Evolutionary conservation across 1,139 yeast species (phyloP).

Genomic region (Kodamaea suecica): DNA sequence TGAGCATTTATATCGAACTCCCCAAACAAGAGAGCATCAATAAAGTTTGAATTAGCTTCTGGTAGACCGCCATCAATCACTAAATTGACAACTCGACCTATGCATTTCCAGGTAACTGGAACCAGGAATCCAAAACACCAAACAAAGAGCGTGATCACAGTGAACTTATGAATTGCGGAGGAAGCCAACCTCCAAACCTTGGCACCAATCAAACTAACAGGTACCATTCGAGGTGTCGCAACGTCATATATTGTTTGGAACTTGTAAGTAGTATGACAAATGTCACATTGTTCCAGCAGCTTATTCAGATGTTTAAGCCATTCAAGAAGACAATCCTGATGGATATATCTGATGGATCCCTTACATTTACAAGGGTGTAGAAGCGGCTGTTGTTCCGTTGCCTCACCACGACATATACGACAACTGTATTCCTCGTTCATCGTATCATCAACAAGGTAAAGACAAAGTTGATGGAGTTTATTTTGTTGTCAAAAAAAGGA

Average conservation of each 20-base stretch:
- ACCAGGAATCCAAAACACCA: constrained; percentile 48
- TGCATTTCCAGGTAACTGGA: constrained; percentile 55
- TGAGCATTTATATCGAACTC: constrained; percentile 22
- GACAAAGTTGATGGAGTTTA: too few relatives aligned
- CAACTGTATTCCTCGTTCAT: constrained; percentile 35
- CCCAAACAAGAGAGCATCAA: constrained; percentile 50
- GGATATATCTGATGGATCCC: constrained; percentile 91
- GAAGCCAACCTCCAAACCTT: constrained; percentile 33
- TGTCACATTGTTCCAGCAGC: constrained; percentile 72
- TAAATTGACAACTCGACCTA: constrained; percentile 53
- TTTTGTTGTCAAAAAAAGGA: too few relatives aligned
- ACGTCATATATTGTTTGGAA: constrained; percentile 72
- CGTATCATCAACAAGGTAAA: not conserved
- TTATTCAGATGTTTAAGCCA: constrained; percentile 75
- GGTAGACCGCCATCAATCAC: constrained; percentile 52
- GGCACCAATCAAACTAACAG: constrained; percentile 43
- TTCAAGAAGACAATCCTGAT: constrained; percentile 85
- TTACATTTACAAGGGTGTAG: constrained; percentile 92
- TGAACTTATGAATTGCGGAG: constrained; percentile 22
- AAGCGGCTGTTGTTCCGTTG: constrained; percentile 72
- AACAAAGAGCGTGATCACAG: constrained; percentile 34
- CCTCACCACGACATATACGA: constrained; percentile 93
- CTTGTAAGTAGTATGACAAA: constrained; percentile 75
- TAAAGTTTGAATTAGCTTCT: constrained; percentile 28
- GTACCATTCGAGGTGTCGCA: constrained; percentile 66